Evolutionary conservation across 768 basidiomycete species (phyloP).

Genomic region (Macrolepiota dolichaula): DNA sequence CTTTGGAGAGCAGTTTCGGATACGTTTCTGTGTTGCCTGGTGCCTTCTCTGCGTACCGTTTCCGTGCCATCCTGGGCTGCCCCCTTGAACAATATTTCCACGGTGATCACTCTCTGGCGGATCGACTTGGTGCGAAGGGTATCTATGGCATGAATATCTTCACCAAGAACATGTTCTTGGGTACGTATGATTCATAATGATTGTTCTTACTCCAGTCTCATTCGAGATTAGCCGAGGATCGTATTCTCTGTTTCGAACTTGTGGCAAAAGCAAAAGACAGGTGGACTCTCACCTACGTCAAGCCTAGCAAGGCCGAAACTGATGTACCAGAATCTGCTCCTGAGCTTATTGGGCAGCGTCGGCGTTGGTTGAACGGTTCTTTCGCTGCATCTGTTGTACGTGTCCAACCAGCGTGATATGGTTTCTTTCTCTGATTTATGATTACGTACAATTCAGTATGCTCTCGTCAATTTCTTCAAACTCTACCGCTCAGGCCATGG

Average conservation of each 20-base stretch:
- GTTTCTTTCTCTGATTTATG: conserved; percentile 6
- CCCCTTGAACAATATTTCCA: conserved; percentile 87
- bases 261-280: conserved; percentile 84
- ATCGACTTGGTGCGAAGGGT: conserved; percentile 89
- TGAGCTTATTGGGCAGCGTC: conserved; percentile 92
- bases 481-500: conserved; percentile 87
- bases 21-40: conserved; percentile 95
- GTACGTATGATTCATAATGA: conserved; percentile 19
- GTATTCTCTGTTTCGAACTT: conserved; percentile 96
- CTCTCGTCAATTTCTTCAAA: conserved; percentile 89
- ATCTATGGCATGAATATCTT: conserved; percentile 97
- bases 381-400: conserved; percentile 88
- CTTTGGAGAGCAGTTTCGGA: conserved; percentile 92
- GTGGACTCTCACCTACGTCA: conserved; percentile 90
- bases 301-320: conserved; percentile 93
- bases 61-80: conserved; percentile 83
- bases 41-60: conserved; percentile 97
- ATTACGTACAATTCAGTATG: conserved; percentile 51
- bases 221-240: conserved; percentile 68
- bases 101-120: conserved; percentile 86
- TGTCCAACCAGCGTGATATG: conserved; percentile 14
- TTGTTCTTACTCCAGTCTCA: not conserved
- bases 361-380: conserved; percentile 96
- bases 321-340: conserved; percentile 93
- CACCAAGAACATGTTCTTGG: conserved; percentile 79